A percentile compares a stretch with the other conserved stretches of the same genome.
Conservation (phyloP, 805 yeast species). For the Wickerhamomyces alni region DNA sequence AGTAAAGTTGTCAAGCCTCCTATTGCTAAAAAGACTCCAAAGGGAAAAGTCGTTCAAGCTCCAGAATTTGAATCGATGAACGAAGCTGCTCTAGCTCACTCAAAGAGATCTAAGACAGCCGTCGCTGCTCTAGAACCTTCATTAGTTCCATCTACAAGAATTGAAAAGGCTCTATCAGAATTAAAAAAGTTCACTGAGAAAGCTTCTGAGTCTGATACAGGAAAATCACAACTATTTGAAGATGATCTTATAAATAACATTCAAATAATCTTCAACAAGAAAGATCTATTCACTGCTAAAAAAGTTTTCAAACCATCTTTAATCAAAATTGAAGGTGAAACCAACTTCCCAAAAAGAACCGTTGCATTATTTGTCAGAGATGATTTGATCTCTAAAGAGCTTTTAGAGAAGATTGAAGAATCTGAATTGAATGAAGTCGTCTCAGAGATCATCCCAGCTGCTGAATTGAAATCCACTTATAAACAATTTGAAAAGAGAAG, state of each 20-base stretch:
- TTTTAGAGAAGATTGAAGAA: constrained; percentile 22
- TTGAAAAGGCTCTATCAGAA: constrained; percentile 54
- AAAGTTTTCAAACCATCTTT: constrained; percentile 33
- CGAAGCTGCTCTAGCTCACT: constrained; percentile 5
- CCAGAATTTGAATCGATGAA: constrained; percentile 13
- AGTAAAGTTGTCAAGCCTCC: neutral
- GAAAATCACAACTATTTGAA: constrained; percentile 49
- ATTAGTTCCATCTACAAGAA: constrained; percentile 25
- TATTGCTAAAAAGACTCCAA: constrained; percentile 15
- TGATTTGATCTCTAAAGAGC: constrained; percentile 32
- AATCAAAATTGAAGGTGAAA: constrained; percentile 29
- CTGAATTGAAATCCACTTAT: constrained; percentile 76
- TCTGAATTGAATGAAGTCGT: constrained; percentile 24
- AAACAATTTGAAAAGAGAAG: constrained; percentile 88
- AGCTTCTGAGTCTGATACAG: constrained; percentile 27
- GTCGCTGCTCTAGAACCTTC: constrained; percentile 1
- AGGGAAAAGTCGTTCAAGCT: constrained; percentile 24
- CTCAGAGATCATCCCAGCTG: constrained; percentile 56
- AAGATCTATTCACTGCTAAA: constrained; percentile 57
- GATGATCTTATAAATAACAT: constrained; percentile 41
- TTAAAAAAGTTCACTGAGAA: constrained; percentile 52
- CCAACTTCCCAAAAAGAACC: constrained; percentile 27
- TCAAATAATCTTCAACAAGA: constrained; percentile 58
- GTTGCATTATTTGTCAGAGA: constrained; percentile 72
- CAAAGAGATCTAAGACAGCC: constrained; percentile 4